Evolutionary conservation across 148 eudicot species (phyloP).

Genomic region (Cornus controversa): DNA sequence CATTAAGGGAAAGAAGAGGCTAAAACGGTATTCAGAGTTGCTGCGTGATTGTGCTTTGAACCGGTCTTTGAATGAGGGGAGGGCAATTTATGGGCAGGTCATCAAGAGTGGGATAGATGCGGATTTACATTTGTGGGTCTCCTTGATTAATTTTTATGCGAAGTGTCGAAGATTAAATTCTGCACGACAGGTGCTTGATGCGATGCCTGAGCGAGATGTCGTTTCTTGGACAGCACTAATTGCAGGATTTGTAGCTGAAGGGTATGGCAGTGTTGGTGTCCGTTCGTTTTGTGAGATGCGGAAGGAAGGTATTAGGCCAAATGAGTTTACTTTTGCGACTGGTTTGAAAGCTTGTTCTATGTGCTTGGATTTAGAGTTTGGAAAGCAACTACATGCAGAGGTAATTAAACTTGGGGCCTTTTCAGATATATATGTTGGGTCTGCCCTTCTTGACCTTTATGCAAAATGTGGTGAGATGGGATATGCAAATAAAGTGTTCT

Average conservation of each 20-base stretch:
- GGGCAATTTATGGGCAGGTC: constrained; percentile 20
- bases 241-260: constrained; percentile 28
- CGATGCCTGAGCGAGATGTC: constrained; percentile 30
- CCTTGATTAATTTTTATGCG: constrained; percentile 36
- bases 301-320: constrained; percentile 25
- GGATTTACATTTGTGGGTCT: constrained; percentile 34
- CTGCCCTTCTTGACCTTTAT: constrained; percentile 30
- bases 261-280: constrained; percentile 16
- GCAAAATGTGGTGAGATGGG: constrained; percentile 29
- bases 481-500: constrained; percentile 27
- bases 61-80: constrained; percentile 19
- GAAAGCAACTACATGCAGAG: constrained; percentile 34
- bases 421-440: constrained; percentile 30
- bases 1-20: constrained; percentile 11
- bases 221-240: constrained; percentile 37
- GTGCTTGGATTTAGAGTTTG: constrained; percentile 26
- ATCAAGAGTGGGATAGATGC: constrained; percentile 22
- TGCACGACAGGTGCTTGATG: constrained; percentile 21
- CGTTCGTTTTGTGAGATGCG: constrained; percentile 27
- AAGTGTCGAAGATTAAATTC: constrained; percentile 26
- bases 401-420: constrained; percentile 21
- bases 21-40: constrained; percentile 24
- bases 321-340: constrained; percentile 28
- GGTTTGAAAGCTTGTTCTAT: constrained; percentile 27
- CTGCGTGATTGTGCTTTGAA: constrained; percentile 17